Evolutionary conservation across 106 monocot species (phyloP).

Genomic region (Phalaenopsis aphrodite): DNA sequence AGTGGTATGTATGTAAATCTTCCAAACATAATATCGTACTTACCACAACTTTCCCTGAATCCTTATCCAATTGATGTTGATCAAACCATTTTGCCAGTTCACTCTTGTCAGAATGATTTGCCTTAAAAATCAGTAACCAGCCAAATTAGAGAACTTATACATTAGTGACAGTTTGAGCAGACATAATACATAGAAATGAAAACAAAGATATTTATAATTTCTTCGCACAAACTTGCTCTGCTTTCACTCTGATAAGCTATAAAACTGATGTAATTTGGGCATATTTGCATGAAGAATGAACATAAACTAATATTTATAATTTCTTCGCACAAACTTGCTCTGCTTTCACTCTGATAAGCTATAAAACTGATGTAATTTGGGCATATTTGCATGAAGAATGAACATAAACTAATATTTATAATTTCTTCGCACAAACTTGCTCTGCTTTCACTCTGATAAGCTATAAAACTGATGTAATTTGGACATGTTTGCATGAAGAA

Average conservation of each 20-base stretch:
- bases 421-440: background rate
- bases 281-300: background rate
- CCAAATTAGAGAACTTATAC: slow-evolving; percentile 1
- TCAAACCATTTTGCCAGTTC: slow-evolving; percentile 64
- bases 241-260: too few relatives aligned
- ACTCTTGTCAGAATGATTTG: slow-evolving; percentile 25
- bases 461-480: background rate
- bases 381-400: background rate
- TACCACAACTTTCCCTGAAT: slow-evolving; percentile 82
- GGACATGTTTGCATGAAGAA: background rate
- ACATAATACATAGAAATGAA: background rate
- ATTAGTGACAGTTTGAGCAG: background rate
- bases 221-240: too few relatives aligned
- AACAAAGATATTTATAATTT: too few relatives aligned
- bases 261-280: too few relatives aligned
- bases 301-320: too few relatives aligned
- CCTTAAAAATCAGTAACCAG: slow-evolving; percentile 15
- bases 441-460: background rate
- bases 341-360: too few relatives aligned
- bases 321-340: too few relatives aligned
- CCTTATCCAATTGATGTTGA: slow-evolving; percentile 39
- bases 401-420: background rate
- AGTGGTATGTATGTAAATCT: too few relatives aligned
- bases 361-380: too few relatives aligned
- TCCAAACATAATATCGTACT: background rate